phyloP scores from a whole-genome alignment of 257 asterid species.

The Sherardia arvensis region DNA sequence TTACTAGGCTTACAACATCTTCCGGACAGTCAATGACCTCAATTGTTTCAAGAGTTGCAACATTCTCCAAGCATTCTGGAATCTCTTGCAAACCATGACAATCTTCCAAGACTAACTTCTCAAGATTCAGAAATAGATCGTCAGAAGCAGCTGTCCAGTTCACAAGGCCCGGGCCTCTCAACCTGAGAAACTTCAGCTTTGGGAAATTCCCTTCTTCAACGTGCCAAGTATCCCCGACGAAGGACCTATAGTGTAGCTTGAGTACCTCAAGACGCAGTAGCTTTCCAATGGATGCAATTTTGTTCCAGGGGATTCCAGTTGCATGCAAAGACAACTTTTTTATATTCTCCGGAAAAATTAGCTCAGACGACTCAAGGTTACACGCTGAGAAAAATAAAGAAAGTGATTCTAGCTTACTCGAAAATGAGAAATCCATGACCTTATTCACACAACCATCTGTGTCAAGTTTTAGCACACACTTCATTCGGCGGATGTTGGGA shows the following conservation, averaged over 20 bases:
- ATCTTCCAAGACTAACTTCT: background rate
- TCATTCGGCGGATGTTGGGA: conserved; percentile 3
- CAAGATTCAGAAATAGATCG: background rate
- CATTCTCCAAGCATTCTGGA: background rate
- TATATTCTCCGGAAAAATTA: no score
- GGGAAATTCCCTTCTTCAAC: conserved; percentile 5
- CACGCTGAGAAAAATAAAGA: no score
- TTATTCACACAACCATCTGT: no score
- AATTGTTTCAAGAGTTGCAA: background rate
- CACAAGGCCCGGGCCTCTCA: background rate
- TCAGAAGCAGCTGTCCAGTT: conserved; percentile 1
- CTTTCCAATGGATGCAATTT: no score
- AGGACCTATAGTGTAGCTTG: background rate
- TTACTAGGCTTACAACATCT: background rate
- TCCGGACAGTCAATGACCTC: background rate
- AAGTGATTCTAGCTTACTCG: background rate
- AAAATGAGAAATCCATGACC: no score
- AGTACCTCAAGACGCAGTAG: conserved; percentile 1
- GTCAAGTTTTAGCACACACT: no score
- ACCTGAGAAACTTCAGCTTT: conserved; percentile 5
- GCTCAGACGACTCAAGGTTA: no score
- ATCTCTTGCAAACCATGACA: background rate
- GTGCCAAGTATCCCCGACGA: background rate
- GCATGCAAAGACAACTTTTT: no score
- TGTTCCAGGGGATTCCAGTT: no score